Conservation (phyloP, 176 grass and related monocot genomes). For the Areca catechu region DNA sequence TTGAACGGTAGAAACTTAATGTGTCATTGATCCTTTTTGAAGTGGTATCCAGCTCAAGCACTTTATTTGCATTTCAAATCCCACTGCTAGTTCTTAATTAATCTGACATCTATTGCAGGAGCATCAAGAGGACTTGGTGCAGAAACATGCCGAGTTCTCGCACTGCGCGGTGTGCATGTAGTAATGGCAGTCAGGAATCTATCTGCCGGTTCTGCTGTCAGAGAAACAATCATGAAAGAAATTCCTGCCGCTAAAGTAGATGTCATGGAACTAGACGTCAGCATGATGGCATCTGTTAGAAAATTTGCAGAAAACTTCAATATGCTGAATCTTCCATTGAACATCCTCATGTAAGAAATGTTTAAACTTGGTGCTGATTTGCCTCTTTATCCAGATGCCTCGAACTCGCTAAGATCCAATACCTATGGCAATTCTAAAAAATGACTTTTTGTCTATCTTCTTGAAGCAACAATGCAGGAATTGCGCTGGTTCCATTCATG, state of each 20-base stretch:
- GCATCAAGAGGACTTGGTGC: constrained; percentile 78
- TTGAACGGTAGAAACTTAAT: too few species aligned
- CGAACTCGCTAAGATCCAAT: too few species aligned
- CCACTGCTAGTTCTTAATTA: too few species aligned
- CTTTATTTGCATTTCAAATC: too few species aligned
- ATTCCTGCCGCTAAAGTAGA: constrained; percentile 38
- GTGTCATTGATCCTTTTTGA: too few species aligned
- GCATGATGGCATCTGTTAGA: constrained; percentile 57
- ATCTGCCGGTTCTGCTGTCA: constrained; percentile 29
- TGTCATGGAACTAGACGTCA: constrained; percentile 73
- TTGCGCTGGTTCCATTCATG: constrained; percentile 69
- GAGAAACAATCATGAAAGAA: constrained; percentile 35
- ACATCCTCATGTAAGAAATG: constrained; percentile 59
- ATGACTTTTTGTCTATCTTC: not conserved
- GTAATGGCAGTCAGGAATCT: constrained; percentile 66
- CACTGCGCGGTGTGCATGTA: constrained; percentile 56
- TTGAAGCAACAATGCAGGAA: constrained; percentile 80
- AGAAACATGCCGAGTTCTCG: constrained; percentile 62
- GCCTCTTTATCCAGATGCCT: too few species aligned
- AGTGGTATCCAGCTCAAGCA: too few species aligned
- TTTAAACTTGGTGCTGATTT: too few species aligned
- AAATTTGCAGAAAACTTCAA: constrained; percentile 55
- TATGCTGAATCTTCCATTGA: constrained; percentile 44
- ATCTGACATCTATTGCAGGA: constrained; percentile 22
- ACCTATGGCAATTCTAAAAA: too few species aligned